phyloP scores from a whole-genome alignment of 306 rosid genomes.

The Acmispon strigosus region DNA sequence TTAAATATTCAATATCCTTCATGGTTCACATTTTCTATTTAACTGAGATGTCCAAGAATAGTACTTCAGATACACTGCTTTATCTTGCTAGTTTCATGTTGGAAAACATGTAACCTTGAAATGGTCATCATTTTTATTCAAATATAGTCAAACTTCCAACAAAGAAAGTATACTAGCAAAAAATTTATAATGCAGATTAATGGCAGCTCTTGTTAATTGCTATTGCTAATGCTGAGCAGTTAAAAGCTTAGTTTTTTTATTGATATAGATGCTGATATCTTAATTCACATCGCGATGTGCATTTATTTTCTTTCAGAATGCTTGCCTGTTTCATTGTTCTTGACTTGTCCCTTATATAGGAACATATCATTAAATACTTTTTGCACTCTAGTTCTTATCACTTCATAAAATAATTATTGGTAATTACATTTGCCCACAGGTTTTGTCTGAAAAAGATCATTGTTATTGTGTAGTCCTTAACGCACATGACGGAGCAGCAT shows the following conservation, averaged over 20 bases:
- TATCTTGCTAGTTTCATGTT: slow-evolving; percentile 15
- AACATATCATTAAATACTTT: neutral
- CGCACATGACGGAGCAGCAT: slow-evolving; percentile 96
- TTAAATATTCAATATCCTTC: neutral
- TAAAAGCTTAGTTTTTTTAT: neutral
- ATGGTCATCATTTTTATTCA: neutral
- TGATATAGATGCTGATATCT: neutral
- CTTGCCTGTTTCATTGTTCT: slow-evolving; percentile 5
- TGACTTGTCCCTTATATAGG: slow-evolving; percentile 18
- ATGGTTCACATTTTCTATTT: slow-evolving; percentile 10
- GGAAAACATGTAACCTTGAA: neutral
- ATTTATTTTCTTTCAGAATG: slow-evolving; percentile 8
- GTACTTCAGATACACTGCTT: neutral
- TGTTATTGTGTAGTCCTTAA: slow-evolving; percentile 97
- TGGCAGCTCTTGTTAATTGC: slow-evolving; percentile 8
- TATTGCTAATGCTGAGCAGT: neutral
- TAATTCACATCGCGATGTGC: slow-evolving; percentile 8
- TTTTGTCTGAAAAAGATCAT: slow-evolving; percentile 88
- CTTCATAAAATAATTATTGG: slow-evolving; percentile 11
- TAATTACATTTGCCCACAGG: slow-evolving; percentile 42
- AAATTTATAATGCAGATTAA: neutral
- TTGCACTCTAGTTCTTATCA: slow-evolving; percentile 6
- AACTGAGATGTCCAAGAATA: neutral
- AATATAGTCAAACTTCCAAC: neutral
- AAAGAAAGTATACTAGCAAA: neutral